Evolutionary conservation across 495 filamentous ascomycete genomes (phyloP), one percentile per base, ranked within the genome.

Genomic region (Parmelia sp.): DNA sequence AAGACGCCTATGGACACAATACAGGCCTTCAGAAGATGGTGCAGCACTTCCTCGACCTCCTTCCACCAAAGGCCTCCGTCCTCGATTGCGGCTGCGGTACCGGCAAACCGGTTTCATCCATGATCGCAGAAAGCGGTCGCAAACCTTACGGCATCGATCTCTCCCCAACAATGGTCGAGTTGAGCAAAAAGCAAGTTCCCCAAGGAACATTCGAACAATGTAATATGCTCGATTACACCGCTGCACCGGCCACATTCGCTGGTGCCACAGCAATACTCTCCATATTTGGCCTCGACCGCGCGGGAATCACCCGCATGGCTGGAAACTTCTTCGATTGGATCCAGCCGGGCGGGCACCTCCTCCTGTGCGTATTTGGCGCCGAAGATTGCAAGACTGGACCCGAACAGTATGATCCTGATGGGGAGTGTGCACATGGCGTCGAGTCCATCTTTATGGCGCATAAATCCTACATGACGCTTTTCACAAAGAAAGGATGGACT

Each of bases 31-130:
- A 42, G 19, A 21, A 29, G 31, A n/a, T 55, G 39, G 47, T 63
- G 40, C 12, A 69, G 67, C 55, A 60, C 58, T 47, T 66, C 64
- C 23, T 67, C 67, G 36, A 39, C n/a, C 23, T 47, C 6, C 65
- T 67, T 15, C 60, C 63, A 49, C 69, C 61, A 19, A 55, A 68
- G 10, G 21, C 65, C 19, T 60, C 47, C 23, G 68, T 73, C 33
- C 65, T 78, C 10, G 76, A 78, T 56, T 70, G 76, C 61, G 90
- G 90, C 31, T 78, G 72, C 65, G 77, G 76, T 42, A 78, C 76
- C 11, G 75, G 77, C 25, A 67, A 67, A 39, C 76, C 76, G 0
- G 71, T 77, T 0, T 65, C 73, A 35, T 51, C 66, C 10, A 62
- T 64, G 1, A 69, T 80, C n/a, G 68, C 75, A 1, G 61, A 61